phyloP scores from a whole-genome alignment of 192 early-diverging fungal species.

The Funneliformis geosporum region DNA sequence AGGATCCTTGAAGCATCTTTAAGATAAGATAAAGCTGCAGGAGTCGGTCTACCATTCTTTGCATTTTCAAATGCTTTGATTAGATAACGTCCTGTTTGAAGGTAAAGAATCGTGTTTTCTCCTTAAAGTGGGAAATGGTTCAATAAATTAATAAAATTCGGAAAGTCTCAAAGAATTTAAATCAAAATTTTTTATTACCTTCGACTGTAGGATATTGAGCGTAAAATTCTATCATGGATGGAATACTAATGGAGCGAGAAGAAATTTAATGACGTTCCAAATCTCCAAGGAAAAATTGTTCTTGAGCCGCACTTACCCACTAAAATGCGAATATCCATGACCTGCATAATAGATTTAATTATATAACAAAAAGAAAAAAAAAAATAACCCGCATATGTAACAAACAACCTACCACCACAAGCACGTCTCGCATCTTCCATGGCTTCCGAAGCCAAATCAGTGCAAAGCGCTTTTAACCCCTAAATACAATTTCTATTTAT shows the following conservation, averaged over 20 bases:
- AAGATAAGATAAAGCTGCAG: not conserved
- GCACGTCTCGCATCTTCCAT: conserved; percentile 37
- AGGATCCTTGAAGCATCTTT: not conserved
- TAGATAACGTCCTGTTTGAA: conserved; percentile 80
- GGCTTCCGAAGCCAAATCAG: conserved; percentile 40
- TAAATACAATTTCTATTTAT: not conserved
- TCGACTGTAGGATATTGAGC: not conserved
- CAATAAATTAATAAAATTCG: not conserved
- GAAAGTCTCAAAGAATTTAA: not conserved
- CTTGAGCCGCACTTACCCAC: not conserved
- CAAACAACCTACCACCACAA: conserved; percentile 35
- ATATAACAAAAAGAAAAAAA: conserved; percentile 38
- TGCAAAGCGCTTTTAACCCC: conserved; percentile 81
- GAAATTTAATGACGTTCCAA: conserved; percentile 36
- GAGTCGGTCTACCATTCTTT: not conserved
- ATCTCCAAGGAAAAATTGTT: not conserved
- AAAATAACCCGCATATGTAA: conserved; percentile 35
- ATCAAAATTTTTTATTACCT: not conserved
- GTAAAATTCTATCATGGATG: not conserved
- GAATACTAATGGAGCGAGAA: not conserved
- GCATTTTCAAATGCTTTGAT: conserved; percentile 52
- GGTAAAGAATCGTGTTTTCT: conserved; percentile 79
- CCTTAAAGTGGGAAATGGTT: conserved; percentile 40
- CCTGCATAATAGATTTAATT: not conserved
- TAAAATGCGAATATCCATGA: not conserved